Evolutionary conservation across 495 filamentous ascomycete genomes (phyloP).

Genomic region (Aspergillus coremiiformis): DNA sequence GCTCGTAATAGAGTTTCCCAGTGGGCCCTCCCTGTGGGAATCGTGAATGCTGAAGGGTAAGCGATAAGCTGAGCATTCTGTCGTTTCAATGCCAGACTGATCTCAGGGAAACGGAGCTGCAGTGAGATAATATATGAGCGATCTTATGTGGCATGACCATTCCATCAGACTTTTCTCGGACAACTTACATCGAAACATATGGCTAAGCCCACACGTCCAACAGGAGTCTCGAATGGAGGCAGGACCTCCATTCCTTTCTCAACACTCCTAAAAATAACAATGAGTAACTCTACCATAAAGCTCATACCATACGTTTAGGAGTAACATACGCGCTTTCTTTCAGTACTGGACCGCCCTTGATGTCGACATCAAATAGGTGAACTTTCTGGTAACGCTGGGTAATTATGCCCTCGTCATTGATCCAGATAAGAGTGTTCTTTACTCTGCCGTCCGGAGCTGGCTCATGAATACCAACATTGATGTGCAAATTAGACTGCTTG

Average conservation of each 20-base stretch:
- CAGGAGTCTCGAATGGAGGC: slow-evolving; percentile 60
- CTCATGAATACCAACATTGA: slow-evolving; percentile 88
- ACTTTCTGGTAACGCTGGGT: slow-evolving; percentile 66
- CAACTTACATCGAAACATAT: slow-evolving; percentile 84
- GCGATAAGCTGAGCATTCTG: slow-evolving; percentile 70
- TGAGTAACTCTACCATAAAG: background rate
- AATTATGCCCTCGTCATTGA: slow-evolving; percentile 56
- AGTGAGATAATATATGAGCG: background rate
- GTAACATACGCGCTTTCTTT: slow-evolving; percentile 50
- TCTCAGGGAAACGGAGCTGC: slow-evolving; percentile 72
- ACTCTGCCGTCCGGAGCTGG: slow-evolving; percentile 51
- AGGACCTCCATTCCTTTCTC: slow-evolving; percentile 52
- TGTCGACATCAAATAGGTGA: slow-evolving; percentile 69
- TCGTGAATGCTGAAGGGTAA: slow-evolving; percentile 86
- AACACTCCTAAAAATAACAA: slow-evolving; percentile 37
- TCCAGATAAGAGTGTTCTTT: slow-evolving; percentile 63
- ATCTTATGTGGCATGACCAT: background rate
- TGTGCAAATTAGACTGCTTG: slow-evolving; percentile 49
- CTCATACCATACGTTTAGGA: background rate
- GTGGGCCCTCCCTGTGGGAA: slow-evolving; percentile 78
- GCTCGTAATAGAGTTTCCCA: slow-evolving; percentile 75
- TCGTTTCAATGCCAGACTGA: slow-evolving; percentile 56
- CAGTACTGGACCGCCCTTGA: slow-evolving; percentile 52
- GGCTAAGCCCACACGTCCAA: slow-evolving; percentile 67
- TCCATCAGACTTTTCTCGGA: background rate